A percentile compares a stretch with the other conserved stretches of the same genome.
Conservation (phyloP, 768 basidiomycete species). For the Dictyophora rubrovolvata region DNA sequence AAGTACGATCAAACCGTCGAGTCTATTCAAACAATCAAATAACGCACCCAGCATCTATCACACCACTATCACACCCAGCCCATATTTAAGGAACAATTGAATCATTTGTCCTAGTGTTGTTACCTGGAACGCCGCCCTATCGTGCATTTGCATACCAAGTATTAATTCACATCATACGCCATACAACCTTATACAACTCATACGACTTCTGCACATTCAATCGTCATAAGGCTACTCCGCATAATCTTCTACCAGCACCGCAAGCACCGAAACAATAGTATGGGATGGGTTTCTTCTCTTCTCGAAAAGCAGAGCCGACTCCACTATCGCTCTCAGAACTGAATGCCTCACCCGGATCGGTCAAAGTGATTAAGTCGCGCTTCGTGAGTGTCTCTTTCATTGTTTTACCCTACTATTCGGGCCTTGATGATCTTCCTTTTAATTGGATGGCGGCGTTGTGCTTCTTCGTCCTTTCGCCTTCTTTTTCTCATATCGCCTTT, state of each 20-base stretch:
- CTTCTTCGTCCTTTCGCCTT: constrained; percentile 9
- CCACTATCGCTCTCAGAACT: constrained; percentile 12
- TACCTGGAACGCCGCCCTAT: too few species aligned
- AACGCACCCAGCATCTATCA: too few species aligned
- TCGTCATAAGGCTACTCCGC: not conserved
- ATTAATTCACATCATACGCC: too few species aligned
- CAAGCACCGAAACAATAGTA: not conserved
- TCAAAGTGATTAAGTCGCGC: constrained; percentile 27
- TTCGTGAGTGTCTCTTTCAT: constrained; percentile 22
- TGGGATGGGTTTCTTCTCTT: constrained; percentile 32
- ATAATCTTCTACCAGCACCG: not conserved
- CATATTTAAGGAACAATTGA: too few species aligned
- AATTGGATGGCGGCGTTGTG: constrained; percentile 23
- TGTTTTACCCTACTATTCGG: not conserved
- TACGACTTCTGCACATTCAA: not conserved
- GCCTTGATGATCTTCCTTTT: constrained; percentile 21
- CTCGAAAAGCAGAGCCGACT: constrained; percentile 23
- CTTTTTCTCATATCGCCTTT: constrained; percentile 3
- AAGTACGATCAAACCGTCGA: too few species aligned
- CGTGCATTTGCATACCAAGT: too few species aligned
- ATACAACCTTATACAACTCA: not conserved
- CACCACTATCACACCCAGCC: too few species aligned
- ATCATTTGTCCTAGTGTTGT: too few species aligned
- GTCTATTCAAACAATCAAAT: too few species aligned
- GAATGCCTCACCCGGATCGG: constrained; percentile 13